A percentile compares a stretch with the other conserved stretches of the same genome.
Conservation (phyloP, 1,139 yeast species). For the Debaryomyces sp. region DNA sequence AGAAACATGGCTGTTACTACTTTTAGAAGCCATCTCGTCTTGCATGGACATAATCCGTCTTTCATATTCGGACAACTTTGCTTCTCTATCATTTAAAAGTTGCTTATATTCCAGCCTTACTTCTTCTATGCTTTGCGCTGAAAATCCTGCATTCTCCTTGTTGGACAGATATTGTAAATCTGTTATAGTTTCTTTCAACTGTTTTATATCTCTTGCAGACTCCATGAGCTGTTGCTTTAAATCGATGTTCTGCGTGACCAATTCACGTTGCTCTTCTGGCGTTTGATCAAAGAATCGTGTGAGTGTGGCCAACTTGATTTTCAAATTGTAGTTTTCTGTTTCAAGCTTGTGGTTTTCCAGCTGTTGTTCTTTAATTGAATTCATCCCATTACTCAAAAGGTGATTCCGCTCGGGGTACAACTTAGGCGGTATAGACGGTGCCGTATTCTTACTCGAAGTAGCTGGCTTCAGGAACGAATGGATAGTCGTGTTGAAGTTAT, state of each 20-base stretch:
- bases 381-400: constrained; percentile 29
- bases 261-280: constrained; percentile 43
- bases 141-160: constrained; percentile 18
- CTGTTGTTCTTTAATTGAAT: constrained; percentile 56
- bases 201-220: constrained; percentile 20
- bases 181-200: constrained; percentile 15
- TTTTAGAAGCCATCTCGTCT: neutral
- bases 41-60: constrained; percentile 10
- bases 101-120: constrained; percentile 15
- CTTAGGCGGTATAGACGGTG: neutral
- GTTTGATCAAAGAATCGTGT: constrained; percentile 49
- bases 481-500: constrained; percentile 21
- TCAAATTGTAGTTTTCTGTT: constrained; percentile 64
- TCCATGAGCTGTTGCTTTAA: constrained; percentile 40
- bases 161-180: constrained; percentile 17
- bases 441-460: neutral
- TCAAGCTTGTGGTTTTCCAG: constrained; percentile 51
- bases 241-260: constrained; percentile 42
- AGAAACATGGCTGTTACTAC: constrained; percentile 2
- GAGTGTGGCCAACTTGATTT: constrained; percentile 58
- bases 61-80: constrained; percentile 13
- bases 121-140: constrained; percentile 13
- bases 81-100: constrained; percentile 18
- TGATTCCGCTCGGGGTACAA: constrained; percentile 4
- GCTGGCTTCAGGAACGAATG: constrained; percentile 11